Conservation (phyloP, 2,329 filamentous ascomycete species). For the Chrysosporium keratinophilum region DNA sequence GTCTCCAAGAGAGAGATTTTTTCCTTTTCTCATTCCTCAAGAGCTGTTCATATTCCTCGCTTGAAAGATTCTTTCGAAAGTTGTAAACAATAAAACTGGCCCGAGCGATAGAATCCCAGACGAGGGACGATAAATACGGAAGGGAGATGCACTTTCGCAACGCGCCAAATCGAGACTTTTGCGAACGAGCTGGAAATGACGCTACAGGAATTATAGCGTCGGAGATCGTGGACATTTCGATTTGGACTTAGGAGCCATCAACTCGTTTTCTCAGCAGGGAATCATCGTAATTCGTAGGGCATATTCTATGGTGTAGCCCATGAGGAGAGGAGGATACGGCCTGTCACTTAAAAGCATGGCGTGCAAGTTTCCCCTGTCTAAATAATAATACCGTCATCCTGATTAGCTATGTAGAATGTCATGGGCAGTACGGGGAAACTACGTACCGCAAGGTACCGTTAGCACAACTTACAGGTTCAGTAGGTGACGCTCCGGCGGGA, state of each 20-base stretch:
- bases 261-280: neutral
- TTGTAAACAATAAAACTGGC: neutral
- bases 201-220: neutral
- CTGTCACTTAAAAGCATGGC: neutral
- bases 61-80: neutral
- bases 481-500: neutral
- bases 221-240: constrained; percentile 1
- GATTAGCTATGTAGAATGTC: neutral
- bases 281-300: neutral
- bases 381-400: constrained; percentile 9
- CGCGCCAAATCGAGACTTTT: neutral
- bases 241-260: neutral
- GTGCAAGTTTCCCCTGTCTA: neutral
- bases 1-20: neutral
- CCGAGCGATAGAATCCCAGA: neutral
- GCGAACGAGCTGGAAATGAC: neutral
- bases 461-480: neutral
- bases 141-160: constrained; percentile 1
- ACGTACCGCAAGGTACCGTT: neutral
- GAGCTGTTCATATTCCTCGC: neutral
- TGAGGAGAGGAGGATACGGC: neutral
- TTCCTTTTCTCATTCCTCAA: neutral
- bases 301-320: neutral
- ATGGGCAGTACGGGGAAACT: neutral
- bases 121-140: constrained; percentile 1